phyloP scores from a whole-genome alignment of 2,329 filamentous ascomycete genomes.

The Cladophialophora exuberans region DNA sequence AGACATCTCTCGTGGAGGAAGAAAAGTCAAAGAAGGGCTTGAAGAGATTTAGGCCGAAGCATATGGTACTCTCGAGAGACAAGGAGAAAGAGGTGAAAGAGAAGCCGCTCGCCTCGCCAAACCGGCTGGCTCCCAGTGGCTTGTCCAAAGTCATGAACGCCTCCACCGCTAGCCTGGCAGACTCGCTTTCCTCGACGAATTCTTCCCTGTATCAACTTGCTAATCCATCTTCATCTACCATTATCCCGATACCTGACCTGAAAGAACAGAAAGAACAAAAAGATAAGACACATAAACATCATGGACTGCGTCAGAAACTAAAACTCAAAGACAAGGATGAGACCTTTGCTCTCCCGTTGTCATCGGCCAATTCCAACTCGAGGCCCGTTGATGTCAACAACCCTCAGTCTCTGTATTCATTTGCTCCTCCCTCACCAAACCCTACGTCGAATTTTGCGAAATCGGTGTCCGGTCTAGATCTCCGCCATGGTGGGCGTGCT shows the following conservation, averaged over 20 bases:
- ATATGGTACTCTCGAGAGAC: conserved; percentile 64
- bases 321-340: conserved; percentile 67
- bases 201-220: conserved; percentile 64
- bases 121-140: conserved; percentile 57
- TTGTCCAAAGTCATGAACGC: conserved; percentile 61
- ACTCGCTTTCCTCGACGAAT: conserved; percentile 56
- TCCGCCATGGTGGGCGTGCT: conserved; percentile 75
- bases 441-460: conserved; percentile 70
- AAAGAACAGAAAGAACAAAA: conserved; percentile 38
- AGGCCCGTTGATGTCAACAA: conserved; percentile 65
- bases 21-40: conserved; percentile 59
- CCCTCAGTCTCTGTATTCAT: conserved; percentile 67
- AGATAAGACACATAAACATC: conserved; percentile 58
- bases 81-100: conserved; percentile 54
- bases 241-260: conserved; percentile 44
- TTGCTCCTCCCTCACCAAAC: conserved; percentile 66
- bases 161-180: conserved; percentile 63
- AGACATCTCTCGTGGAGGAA: conserved; percentile 38
- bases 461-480: conserved; percentile 77
- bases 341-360: conserved; percentile 59
- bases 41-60: conserved; percentile 72
- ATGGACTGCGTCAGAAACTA: conserved; percentile 67
- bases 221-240: conserved; percentile 62
- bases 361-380: conserved; percentile 68
- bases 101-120: conserved; percentile 62